Evolutionary conservation across 176 grass and related monocot genomes (phyloP), one percentile per base, ranked within the genome.

Genomic region (Ensete glaucum): DNA sequence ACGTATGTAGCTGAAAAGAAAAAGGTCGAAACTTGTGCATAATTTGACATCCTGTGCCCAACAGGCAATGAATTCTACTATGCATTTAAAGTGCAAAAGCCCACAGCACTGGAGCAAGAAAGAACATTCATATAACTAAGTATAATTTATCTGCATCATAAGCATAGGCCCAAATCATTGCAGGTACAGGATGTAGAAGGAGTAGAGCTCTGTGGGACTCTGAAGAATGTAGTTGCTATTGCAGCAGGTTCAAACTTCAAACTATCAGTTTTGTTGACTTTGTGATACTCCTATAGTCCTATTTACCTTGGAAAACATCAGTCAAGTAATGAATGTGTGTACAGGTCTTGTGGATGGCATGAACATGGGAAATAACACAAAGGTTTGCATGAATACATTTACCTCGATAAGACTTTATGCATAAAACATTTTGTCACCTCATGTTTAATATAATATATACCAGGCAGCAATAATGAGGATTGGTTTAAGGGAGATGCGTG

Each of bases 351-450:
- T 97, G 64, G 94, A 97, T 80, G 94, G 94, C 72, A 85, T 97
- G 86, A 88, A 89, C 67, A 97, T 97, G 90, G 94, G 94, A 87
- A 93, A 93, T 69, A 97, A 97, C 81, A 97, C 94, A 54, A 97
- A 97, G 94, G 94, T 93, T 77, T 73, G 62, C 10, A 53, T 77
- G n/a, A 20, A 77, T 16, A 52, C 9, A 52, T 16, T 50, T 13
- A 54, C 77, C 12, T 9, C 49, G 7, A 62, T 25, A 15, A 52
- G 34, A 21, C 52, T 69, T 53, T 25, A 80, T 29, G 43, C 62
- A 17, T 26, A 1, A 27, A 71, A 53, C 73, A 69, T 62, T 64
- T 59, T 80, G 21, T 1, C 2, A 62, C 69, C 13, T 64, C 73
- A 52, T 24, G 1, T 59, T 24, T 62, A 16, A 78, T 60, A 79